Evolutionary conservation across 192 early-diverging fungal genomes (phyloP).

Genomic region (Linnemannia exigua): DNA sequence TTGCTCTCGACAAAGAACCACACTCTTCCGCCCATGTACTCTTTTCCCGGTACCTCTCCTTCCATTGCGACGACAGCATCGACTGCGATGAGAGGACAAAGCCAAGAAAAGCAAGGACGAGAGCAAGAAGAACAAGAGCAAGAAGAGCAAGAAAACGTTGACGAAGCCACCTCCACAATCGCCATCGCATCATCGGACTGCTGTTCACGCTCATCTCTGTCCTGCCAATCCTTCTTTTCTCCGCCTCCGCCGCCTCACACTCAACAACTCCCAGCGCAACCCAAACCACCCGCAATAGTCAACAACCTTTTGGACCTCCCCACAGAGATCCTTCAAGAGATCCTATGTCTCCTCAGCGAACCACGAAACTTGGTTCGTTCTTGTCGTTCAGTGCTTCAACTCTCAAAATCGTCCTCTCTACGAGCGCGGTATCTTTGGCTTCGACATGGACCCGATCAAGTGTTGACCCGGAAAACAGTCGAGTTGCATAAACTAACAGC

Average conservation of each 20-base stretch:
- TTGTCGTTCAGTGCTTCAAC: slow-evolving; percentile 20
- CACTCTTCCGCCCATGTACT: not conserved
- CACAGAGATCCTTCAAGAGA: slow-evolving; percentile 38
- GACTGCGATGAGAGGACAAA: not conserved
- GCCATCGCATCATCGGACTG: not conserved
- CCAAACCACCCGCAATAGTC: not conserved
- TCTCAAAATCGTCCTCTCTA: slow-evolving; percentile 27
- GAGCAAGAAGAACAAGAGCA: not conserved
- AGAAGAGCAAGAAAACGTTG: not conserved
- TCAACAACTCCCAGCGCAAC: not conserved
- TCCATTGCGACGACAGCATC: not conserved
- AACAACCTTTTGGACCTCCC: slow-evolving; percentile 27
- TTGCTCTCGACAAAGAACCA: not conserved
- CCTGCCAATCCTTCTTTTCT: not conserved
- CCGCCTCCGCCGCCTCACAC: not conserved
- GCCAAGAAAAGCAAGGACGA: not conserved
- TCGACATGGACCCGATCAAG: slow-evolving; percentile 38
- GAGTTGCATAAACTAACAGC: slow-evolving; percentile 31
- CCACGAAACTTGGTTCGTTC: slow-evolving; percentile 31
- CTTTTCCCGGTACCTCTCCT: not conserved
- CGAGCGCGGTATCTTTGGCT: slow-evolving; percentile 36
- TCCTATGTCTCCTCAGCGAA: slow-evolving; percentile 16
- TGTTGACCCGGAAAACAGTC: slow-evolving; percentile 28
- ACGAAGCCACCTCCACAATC: not conserved
- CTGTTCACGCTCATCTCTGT: not conserved